A percentile compares a stretch with the other conserved stretches of the same genome.
Conservation (phyloP, 2,329 filamentous ascomycete species). For the Epichloe gansuensis region DNA sequence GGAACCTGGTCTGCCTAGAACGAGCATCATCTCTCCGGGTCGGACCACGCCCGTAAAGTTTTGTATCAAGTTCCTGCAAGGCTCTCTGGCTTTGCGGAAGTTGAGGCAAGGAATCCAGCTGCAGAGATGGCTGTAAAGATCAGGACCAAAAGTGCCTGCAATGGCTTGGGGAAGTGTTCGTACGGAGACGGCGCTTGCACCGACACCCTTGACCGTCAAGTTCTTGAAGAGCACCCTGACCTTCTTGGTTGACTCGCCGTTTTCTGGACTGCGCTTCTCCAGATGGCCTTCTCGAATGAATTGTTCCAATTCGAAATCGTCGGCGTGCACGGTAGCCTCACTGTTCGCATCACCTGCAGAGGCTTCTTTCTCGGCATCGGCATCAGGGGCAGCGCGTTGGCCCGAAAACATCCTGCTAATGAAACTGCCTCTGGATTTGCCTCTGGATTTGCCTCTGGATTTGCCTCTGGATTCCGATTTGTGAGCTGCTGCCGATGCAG, state of each 20-base stretch:
- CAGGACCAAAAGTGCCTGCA: conserved; percentile 67
- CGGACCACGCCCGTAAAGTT: conserved; percentile 24
- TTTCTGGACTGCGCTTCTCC: conserved; percentile 51
- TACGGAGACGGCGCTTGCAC: conserved; percentile 54
- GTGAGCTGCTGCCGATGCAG: conserved; percentile 1
- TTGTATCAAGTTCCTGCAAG: conserved; percentile 3
- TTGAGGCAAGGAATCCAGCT: conserved; percentile 21
- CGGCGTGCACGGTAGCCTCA: conserved; percentile 20
- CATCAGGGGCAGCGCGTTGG: not conserved
- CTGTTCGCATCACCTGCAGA: not conserved
- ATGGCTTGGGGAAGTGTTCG: conserved; percentile 63
- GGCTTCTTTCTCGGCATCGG: conserved; percentile 4
- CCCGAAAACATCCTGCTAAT: conserved; percentile 1
- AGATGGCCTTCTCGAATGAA: conserved; percentile 67
- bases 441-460: no score
- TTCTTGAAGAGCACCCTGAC: conserved; percentile 69
- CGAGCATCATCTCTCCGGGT: conserved; percentile 26
- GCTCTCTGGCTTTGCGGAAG: not conserved
- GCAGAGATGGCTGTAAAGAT: conserved; percentile 54
- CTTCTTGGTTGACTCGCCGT: conserved; percentile 52
- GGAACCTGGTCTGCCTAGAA: conserved; percentile 57
- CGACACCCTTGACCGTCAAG: conserved; percentile 61
- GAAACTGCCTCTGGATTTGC: not conserved
- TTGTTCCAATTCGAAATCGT: conserved; percentile 54
- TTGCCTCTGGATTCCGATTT: not conserved